Base-by-base conservation (phyloP, 441 rosid species). In the Populus trichocarpa region DNA sequence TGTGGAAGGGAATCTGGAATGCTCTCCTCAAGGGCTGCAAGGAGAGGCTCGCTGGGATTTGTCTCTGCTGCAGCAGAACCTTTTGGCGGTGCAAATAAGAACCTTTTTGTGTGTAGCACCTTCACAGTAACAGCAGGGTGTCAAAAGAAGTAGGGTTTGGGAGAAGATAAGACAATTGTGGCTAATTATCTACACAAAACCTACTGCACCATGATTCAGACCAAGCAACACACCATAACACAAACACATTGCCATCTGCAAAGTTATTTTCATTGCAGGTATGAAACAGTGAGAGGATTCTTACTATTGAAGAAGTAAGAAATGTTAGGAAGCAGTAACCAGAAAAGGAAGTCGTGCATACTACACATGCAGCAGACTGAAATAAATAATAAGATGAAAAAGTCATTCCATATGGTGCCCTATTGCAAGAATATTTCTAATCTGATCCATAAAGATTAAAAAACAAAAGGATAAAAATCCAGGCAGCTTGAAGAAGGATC, bases 61-160 rank as follows among this genome's bases (percentile, higher is more conserved):
- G 93, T 90, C 89, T 93, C 98, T 75, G 97, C 97, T 67, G 99
- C 99, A 30, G 97, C 97, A 18, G 98, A 94, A 85, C 99, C 98
- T 89, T 91, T 93, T 42, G 97, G 97, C 36, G 94, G 97, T 61
- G 97, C 95, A 84, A 90, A 91, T 57, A 83, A 71, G 70, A 84
- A 89, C 79, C 97, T 86, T 81, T 92, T 94, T 23, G 97, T 90
- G 81, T 85, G 89, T 67, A 92, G 83, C 78, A 91, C 97, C 97
- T 92, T 79, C 22, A 88, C 33, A 75, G 20, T 9, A 83, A 53
- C 69, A 81, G 46, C 25, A 73, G 65, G 57, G 77, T 74, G 78
- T 78, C 80, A 84, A 76, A 33, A 69, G 16, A 11, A 46, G 9
- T 46, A 28, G n/a, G 53, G 67, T 5, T 3, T 77, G n/a, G 12